phyloP scores from a whole-genome alignment of 495 filamentous ascomycete genomes.

The Aeminium ludgeri region DNA sequence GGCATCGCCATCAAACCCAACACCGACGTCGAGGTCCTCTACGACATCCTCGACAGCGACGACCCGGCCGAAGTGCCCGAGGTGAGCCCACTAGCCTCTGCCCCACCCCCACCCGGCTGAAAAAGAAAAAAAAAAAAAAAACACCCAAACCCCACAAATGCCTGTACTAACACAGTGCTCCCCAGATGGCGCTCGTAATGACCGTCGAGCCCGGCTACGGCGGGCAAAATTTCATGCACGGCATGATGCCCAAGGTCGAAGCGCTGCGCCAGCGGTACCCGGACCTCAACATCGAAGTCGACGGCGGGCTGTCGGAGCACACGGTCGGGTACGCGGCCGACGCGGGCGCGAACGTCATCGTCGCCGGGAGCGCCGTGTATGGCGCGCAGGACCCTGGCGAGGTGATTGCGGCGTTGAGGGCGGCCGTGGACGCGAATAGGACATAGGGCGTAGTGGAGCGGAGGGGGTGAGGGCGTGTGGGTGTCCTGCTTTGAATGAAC shows the following conservation, averaged over 20 bases:
- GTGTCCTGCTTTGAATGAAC: too few species aligned
- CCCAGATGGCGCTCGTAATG: slow-evolving; percentile 97
- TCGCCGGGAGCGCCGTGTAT: slow-evolving; percentile 93
- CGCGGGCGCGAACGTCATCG: slow-evolving; percentile 93
- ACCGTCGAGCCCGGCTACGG: slow-evolving; percentile 96
- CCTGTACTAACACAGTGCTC: not conserved
- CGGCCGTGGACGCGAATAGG: slow-evolving; percentile 75
- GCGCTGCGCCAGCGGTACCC: slow-evolving; percentile 73
- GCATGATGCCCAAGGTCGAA: slow-evolving; percentile 80
- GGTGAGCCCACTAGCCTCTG: too few species aligned
- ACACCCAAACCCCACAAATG: too few species aligned
- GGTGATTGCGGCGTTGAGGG: slow-evolving; percentile 64
- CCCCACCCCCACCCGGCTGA: too few species aligned
- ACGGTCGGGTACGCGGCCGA: slow-evolving; percentile 92
- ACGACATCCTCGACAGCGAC: slow-evolving; percentile 61
- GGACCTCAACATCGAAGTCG: slow-evolving; percentile 88
- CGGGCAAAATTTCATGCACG: slow-evolving; percentile 95
- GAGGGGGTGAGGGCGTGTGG: too few species aligned
- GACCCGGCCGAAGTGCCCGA: slow-evolving; percentile 67
- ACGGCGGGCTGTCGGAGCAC: slow-evolving; percentile 67
- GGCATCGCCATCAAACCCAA: slow-evolving; percentile 92
- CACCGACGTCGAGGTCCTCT: slow-evolving; percentile 77
- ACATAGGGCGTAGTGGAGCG: too few species aligned
- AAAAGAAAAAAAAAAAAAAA: too few species aligned
- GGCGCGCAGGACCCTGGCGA: slow-evolving; percentile 73